These are phyloP conservation scores for Antarctomyces pellizariae DNA, from an alignment of 495 filamentous ascomycete genomes.

Conservation along the genomic window DNA sequence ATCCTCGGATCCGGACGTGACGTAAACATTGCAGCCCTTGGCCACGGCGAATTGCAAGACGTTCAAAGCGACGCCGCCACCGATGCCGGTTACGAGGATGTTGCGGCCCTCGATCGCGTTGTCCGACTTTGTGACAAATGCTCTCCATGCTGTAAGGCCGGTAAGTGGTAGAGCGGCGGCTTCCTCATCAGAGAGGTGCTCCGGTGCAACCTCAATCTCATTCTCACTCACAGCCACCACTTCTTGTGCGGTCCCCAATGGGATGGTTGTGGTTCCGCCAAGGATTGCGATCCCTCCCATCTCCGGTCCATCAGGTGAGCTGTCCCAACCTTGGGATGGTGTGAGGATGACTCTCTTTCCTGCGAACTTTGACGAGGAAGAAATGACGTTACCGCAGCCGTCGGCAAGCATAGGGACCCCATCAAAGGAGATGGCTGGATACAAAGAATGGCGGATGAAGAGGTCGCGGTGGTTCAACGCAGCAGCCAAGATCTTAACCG, in stretches of 20 bases:
- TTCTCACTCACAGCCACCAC: slow-evolving; percentile 38
- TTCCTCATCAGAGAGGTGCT: slow-evolving; percentile 43
- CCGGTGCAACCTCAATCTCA: slow-evolving; percentile 54
- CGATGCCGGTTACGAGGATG: slow-evolving; percentile 54
- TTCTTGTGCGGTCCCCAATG: slow-evolving; percentile 48
- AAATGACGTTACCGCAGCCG: slow-evolving; percentile 47
- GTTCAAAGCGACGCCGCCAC: slow-evolving; percentile 54
- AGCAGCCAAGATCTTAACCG: slow-evolving; percentile 46
- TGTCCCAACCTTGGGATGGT: slow-evolving; percentile 52
- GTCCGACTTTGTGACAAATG: slow-evolving; percentile 46
- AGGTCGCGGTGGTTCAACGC: slow-evolving; percentile 83
- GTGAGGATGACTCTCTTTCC: slow-evolving; percentile 49
- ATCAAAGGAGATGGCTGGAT: slow-evolving; percentile 58
- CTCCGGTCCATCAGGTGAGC: slow-evolving; percentile 49
- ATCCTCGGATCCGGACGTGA: slow-evolving; percentile 36
- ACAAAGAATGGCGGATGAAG: slow-evolving; percentile 78
- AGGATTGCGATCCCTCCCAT: slow-evolving; percentile 37
- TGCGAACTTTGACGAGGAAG: slow-evolving; percentile 20
- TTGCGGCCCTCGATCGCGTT: slow-evolving; percentile 35
- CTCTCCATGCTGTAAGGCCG: slow-evolving; percentile 73
- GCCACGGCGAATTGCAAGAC: slow-evolving; percentile 46
- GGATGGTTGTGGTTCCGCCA: slow-evolving; percentile 39
- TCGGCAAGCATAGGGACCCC: slow-evolving; percentile 59
- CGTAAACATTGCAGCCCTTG: slow-evolving; percentile 39
- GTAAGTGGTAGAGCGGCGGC: slow-evolving; percentile 63